Conservation (phyloP, 2,329 filamentous ascomycete genomes). For the Clonostachys sp. region DNA sequence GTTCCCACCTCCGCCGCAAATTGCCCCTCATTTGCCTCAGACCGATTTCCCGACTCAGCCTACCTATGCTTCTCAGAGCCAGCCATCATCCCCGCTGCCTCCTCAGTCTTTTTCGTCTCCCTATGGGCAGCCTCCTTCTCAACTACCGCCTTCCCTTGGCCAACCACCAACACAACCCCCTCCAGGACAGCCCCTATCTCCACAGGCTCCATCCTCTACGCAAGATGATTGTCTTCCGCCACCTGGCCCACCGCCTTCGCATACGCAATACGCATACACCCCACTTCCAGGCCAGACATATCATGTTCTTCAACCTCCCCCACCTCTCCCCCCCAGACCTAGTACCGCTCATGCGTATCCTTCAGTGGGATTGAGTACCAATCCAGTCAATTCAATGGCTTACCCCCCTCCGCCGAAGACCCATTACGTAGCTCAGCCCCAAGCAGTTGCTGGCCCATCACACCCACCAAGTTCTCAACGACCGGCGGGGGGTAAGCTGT, state of each 20-base stretch:
- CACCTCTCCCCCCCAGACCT: constrained; percentile 5
- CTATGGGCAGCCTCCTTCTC: not conserved
- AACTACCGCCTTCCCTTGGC: not conserved
- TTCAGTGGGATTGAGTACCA: constrained; percentile 10
- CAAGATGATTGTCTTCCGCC: not conserved
- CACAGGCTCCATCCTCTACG: not conserved
- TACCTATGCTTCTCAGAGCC: not conserved
- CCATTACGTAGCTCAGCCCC: constrained; percentile 16
- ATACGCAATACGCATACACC: no score
- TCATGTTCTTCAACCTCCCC: not conserved
- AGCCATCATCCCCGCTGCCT: not conserved
- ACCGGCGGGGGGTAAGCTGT: constrained; percentile 4
- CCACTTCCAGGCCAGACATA: no score
- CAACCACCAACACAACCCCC: not conserved
- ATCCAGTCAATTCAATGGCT: constrained; percentile 9
- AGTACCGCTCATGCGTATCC: not conserved
- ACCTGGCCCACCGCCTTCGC: no score
- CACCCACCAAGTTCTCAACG: not conserved
- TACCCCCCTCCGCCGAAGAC: constrained; percentile 25
- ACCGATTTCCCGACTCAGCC: constrained; percentile 12
- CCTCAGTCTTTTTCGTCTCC: not conserved
- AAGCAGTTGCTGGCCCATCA: not conserved
- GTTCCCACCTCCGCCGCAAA: constrained; percentile 2
- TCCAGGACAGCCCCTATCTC: not conserved
- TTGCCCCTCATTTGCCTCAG: constrained; percentile 4